Percentiles rank a stretch among this genome's conserved stretches.
Evolutionary conservation across 1,284 basidiomycete genomes (phyloP).

Genomic region (Uromyces viciae-fabae): DNA sequence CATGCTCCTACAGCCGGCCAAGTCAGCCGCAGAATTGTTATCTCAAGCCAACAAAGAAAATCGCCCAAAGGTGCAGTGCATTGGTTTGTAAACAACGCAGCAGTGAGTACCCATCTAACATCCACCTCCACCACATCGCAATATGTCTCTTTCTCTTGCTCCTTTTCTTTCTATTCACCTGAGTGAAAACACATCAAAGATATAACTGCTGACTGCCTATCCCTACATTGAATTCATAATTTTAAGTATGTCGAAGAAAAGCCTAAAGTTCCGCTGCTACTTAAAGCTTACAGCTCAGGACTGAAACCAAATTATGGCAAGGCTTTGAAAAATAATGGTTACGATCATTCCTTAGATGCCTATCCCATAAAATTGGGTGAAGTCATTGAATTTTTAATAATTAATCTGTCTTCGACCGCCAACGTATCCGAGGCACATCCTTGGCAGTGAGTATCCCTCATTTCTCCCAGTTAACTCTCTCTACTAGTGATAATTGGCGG

Average conservation of each 20-base stretch:
- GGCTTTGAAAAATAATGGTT: conserved; percentile 29
- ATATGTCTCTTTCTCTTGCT: not conserved
- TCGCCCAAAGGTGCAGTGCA: conserved; percentile 5
- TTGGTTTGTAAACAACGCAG: conserved; percentile 39
- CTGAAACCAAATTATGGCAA: conserved; percentile 14
- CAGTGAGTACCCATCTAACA: conserved; percentile 10
- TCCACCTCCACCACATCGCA: not conserved
- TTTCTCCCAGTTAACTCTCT: not conserved
- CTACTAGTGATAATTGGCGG: not conserved
- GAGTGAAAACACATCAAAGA: not conserved
- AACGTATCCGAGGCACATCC: conserved; percentile 40
- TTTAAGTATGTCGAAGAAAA: conserved; percentile 32
- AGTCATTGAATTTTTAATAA: conserved; percentile 35
- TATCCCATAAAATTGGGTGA: conserved; percentile 40
- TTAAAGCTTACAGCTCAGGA: conserved; percentile 24
- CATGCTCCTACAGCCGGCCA: conserved; percentile 12
- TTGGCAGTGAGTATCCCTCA: conserved; percentile 30
- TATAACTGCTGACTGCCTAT: not conserved
- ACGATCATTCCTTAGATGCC: conserved; percentile 19
- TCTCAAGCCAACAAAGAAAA: conserved; percentile 33
- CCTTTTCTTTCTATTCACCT: not conserved
- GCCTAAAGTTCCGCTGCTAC: conserved; percentile 10
- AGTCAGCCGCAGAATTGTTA: conserved; percentile 33
- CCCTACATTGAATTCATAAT: too few species aligned
- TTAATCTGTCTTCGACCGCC: conserved; percentile 26